Percentiles rank a stretch among this genome's conserved stretches.
phyloP scores from a whole-genome alignment of 371 early-diverging fungal species.

The Circinella umbellata region DNA sequence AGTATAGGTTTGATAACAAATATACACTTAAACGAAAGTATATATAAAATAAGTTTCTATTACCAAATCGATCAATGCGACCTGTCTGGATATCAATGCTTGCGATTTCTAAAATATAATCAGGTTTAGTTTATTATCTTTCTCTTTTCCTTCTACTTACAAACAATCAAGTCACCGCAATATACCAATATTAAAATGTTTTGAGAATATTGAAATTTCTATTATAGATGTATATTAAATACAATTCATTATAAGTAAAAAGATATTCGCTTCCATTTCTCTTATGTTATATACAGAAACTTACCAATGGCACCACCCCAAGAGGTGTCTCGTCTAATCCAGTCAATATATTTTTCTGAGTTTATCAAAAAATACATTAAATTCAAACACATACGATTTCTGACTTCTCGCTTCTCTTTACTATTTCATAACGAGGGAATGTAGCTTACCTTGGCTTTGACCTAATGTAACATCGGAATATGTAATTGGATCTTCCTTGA shows the following conservation, averaged over 20 bases:
- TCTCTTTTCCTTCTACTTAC: too few relatives aligned
- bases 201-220: conserved; percentile 63
- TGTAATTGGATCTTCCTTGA: conserved; percentile 25
- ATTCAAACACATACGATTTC: neutral
- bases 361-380: neutral
- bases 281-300: neutral
- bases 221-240: neutral
- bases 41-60: neutral
- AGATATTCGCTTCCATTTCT: neutral
- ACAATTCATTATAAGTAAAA: neutral
- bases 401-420: neutral
- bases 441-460: conserved; percentile 9
- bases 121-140: neutral
- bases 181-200: conserved; percentile 56
- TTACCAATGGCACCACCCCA: conserved; percentile 74
- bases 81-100: conserved; percentile 68
- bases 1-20: too few relatives aligned
- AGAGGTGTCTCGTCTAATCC: conserved; percentile 54
- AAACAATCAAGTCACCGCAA: too few relatives aligned
- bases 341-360: conserved; percentile 49
- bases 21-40: too few relatives aligned
- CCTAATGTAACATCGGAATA: conserved; percentile 30
- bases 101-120: conserved; percentile 46
- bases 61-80: conserved; percentile 63
- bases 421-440: neutral